phyloP scores from a whole-genome alignment of 139 green algal genomes.

The Picochlorum sp. region DNA sequence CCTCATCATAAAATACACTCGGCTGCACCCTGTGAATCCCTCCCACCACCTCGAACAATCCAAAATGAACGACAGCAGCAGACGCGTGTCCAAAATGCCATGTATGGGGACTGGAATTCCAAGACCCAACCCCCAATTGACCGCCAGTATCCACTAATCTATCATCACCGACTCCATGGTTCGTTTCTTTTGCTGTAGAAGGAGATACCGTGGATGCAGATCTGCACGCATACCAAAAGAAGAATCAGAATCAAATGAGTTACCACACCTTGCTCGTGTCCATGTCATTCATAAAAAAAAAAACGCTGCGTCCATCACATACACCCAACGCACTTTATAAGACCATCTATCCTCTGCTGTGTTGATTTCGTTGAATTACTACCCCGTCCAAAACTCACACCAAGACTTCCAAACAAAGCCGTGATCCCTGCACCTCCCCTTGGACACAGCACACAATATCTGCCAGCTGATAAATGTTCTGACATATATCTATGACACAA shows the following conservation, averaged over 20 bases:
- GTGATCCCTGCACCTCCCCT: neutral
- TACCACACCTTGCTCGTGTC: too few species aligned
- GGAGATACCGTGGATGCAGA: too few species aligned
- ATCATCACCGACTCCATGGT: neutral
- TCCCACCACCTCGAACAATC: slow-evolving; percentile 22
- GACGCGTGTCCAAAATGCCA: slow-evolving; percentile 11
- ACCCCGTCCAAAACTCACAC: neutral
- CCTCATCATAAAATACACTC: slow-evolving; percentile 26
- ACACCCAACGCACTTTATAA: slow-evolving; percentile 9
- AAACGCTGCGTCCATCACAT: neutral
- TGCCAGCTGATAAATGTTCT: slow-evolving; percentile 12
- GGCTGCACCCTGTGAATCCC: slow-evolving; percentile 3
- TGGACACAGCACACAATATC: slow-evolving; percentile 9
- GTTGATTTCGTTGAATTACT: neutral
- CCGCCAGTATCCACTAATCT: slow-evolving; percentile 4
- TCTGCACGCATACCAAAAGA: too few species aligned
- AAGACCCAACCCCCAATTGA: neutral
- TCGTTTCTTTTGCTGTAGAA: neutral
- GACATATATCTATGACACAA: neutral
- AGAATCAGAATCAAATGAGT: too few species aligned
- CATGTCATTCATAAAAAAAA: too few species aligned
- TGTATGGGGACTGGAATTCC: slow-evolving; percentile 7
- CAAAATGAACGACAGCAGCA: slow-evolving; percentile 16
- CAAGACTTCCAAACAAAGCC: slow-evolving; percentile 2
- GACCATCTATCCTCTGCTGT: slow-evolving; percentile 8